Conservation (phyloP, 257 asterid genomes). For the Solanum neorickii region DNA sequence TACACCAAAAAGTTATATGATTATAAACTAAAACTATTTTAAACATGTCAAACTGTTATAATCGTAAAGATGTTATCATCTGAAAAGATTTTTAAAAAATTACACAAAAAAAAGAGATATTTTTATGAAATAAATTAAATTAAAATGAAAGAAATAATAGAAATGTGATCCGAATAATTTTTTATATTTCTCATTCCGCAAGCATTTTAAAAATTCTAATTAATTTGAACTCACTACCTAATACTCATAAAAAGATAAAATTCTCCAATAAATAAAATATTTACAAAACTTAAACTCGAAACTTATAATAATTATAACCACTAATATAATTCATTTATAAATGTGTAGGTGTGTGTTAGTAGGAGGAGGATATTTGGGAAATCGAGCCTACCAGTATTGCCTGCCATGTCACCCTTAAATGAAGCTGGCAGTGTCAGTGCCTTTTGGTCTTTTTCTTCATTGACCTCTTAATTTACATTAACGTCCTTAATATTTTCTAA, state of each 20-base stretch:
- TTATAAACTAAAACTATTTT: no score
- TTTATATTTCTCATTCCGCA: background rate
- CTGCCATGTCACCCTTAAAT: constrained; percentile 1
- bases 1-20: no score
- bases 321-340: background rate
- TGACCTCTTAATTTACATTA: background rate
- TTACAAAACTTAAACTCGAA: no score
- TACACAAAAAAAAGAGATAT: no score
- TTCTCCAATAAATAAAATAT: no score
- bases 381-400: background rate
- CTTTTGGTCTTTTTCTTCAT: background rate
- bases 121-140: no score
- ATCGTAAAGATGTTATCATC: no score
- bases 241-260: no score
- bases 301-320: background rate
- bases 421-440: constrained; percentile 3
- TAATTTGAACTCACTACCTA: background rate
- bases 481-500: background rate
- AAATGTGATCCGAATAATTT: background rate
- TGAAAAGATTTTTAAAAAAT: no score
- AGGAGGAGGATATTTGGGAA: background rate
- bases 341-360: background rate
- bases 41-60: no score
- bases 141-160: no score
- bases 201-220: background rate